These are phyloP conservation scores for Linnemannia elongata DNA, from an alignment of 192 early-diverging fungal species.

Conservation along the genomic window DNA sequence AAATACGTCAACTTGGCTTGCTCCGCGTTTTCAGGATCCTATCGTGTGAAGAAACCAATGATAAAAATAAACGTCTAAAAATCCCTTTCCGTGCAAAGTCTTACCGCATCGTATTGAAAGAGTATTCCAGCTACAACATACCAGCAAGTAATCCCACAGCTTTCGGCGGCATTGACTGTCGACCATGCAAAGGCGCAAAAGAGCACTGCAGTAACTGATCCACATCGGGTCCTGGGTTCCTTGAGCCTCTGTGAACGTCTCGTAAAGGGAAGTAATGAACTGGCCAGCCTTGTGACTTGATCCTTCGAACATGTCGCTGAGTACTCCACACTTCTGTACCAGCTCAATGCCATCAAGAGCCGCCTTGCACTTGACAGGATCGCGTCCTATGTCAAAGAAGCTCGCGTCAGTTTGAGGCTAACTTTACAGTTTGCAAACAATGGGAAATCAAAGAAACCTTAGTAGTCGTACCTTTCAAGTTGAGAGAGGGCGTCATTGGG, in stretches of 20 bases:
- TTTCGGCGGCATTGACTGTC: conserved; percentile 23
- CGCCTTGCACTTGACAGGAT: conserved; percentile 43
- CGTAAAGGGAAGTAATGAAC: conserved; percentile 29
- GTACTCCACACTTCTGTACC: conserved; percentile 13
- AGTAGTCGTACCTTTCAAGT: conserved; percentile 16
- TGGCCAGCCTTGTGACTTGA: conserved; percentile 16
- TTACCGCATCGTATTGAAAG: too few relatives aligned
- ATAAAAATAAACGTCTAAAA: neutral
- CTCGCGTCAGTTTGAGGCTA: neutral
- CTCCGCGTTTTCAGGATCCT: conserved; percentile 29
- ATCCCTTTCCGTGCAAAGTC: neutral
- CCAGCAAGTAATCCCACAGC: conserved; percentile 34
- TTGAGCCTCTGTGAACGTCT: conserved; percentile 39
- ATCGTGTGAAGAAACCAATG: neutral
- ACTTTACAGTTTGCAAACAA: neutral
- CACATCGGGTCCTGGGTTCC: conserved; percentile 43
- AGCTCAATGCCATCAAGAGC: conserved; percentile 41
- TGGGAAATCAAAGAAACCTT: neutral
- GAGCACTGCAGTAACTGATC: conserved; percentile 46
- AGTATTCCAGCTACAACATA: neutral
- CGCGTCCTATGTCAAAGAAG: conserved; percentile 22
- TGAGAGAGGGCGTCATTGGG: conserved; percentile 28
- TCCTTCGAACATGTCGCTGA: conserved; percentile 35
- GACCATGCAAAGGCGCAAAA: conserved; percentile 29
- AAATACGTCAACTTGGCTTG: conserved; percentile 35